Evolutionary conservation across 306 rosid genomes (phyloP), one percentile per base, ranked within the genome.

Genomic region (Quercus aquifolioides): DNA sequence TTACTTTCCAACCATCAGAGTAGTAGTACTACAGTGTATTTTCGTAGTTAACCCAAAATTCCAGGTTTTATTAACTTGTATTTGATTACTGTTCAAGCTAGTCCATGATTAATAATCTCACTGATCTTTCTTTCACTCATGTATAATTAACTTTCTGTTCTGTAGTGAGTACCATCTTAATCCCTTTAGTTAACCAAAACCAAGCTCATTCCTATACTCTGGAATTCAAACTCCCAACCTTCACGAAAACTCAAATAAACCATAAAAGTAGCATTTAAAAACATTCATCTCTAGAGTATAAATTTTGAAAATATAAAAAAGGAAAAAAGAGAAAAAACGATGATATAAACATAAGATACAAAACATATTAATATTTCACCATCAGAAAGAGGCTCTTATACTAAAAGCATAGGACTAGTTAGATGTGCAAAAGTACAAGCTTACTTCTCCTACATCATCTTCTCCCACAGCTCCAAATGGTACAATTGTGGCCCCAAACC

Each of bases 391-490:
- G 38, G 60, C 18, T 11, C 25, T 49, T 25, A 14, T 38, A 21
- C 56, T 30, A 30, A 55, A 52, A 56, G 20, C 7, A 55, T 14
- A 75, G 64, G 51, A 76, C 73, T 23, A 17, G 41, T 55, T 21
- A 49, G n/a, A 74, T 38, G 74, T 60, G 71, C 77, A 54, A 81
- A 69, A 80, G 19, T 10, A 68, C 15, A 63, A 85, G 83, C 94
- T 75, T 88, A 93, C 99, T 46, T 93, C 83, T 57, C 83, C 75
- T 8, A 96, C 1, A 85, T 96, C 99, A 77, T 96, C 99, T 88
- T 91, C 98, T 15, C 99, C 99, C 8, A 96, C 99, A 60, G 87
- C 90, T 76, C 94, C 99, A 81, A 96, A 96, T 35, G 99, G 99
- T 59, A 95, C 97, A 84, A 95, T 91, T 31, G 94, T 93, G 73